Conservation (phyloP, 148 eudicot species). For the Vaccinium macrocarpon region DNA sequence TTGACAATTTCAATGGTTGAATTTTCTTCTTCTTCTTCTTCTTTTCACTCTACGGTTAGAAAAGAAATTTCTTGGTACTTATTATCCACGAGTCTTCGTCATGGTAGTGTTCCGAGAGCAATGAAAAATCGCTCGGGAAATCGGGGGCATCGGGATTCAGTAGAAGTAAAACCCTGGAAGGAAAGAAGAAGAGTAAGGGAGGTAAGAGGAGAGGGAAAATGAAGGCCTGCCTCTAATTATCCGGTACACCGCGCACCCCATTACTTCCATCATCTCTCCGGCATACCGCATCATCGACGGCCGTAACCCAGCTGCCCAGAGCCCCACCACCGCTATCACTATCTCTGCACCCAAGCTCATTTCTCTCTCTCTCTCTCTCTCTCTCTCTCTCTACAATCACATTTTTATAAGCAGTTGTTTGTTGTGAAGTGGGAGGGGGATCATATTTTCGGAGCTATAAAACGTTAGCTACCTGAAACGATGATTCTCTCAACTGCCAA, state of each 20-base stretch:
- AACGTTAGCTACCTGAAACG: not conserved
- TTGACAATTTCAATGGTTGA: not conserved
- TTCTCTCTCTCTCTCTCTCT: not conserved
- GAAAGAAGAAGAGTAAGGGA: conserved; percentile 16
- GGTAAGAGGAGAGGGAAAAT: not conserved
- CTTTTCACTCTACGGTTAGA: not conserved
- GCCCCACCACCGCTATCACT: conserved; percentile 18
- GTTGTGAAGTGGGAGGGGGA: not conserved
- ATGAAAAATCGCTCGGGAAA: no score
- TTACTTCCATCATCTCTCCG: conserved; percentile 22
- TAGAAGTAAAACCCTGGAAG: not conserved
- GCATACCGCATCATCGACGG: conserved; percentile 14
- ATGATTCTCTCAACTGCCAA: not conserved
- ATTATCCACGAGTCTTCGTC: no score
- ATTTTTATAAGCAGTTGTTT: not conserved
- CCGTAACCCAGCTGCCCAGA: conserved; percentile 17
- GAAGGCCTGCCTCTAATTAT: conserved; percentile 12
- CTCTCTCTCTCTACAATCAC: not conserved
- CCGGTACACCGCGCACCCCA: conserved; percentile 15
- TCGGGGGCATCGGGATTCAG: not conserved
- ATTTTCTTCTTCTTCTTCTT: not conserved
- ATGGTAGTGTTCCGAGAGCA: no score
- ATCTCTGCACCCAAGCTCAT: conserved; percentile 20
- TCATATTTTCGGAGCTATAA: not conserved
- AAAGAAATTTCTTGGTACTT: not conserved